phyloP scores from a whole-genome alignment of 129 eudicot species.

The Oenanthe sinensis region DNA sequence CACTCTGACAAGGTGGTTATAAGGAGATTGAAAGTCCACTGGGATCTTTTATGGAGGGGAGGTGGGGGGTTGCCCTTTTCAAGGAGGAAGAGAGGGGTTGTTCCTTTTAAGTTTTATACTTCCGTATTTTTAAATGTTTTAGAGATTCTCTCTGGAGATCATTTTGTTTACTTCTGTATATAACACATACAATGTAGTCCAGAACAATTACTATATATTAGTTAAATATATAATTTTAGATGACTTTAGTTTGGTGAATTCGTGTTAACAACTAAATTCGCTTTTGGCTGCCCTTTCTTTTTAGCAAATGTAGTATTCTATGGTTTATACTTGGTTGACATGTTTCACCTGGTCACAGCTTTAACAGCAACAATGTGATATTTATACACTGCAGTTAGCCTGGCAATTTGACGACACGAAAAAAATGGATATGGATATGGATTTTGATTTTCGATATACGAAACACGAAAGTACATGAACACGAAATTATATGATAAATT shows the following conservation, averaged over 20 bases:
- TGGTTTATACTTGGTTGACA: neutral
- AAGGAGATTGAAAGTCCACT: neutral
- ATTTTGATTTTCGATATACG: no score
- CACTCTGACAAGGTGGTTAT: neutral
- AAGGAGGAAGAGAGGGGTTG: neutral
- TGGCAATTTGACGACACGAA: no score
- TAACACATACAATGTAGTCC: neutral
- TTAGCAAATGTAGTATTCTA: neutral
- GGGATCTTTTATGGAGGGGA: neutral
- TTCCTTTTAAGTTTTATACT: neutral
- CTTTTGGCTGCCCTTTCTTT: neutral
- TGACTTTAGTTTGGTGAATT: neutral
- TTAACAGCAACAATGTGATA: neutral
- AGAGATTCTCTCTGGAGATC: neutral
- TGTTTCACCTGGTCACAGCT: neutral
- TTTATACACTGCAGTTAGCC: no score
- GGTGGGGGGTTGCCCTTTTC: neutral
- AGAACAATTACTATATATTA: neutral
- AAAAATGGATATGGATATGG: no score
- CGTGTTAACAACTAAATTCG: neutral
- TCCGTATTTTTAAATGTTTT: neutral
- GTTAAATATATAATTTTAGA: neutral
- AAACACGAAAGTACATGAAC: no score
- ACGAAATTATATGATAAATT: no score
- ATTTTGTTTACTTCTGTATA: slow-evolving; percentile 8